Evolutionary conservation across 169 alveolate genomes (phyloP), one percentile per base, ranked within the genome.

Genomic region (Eimeria maxima): DNA sequence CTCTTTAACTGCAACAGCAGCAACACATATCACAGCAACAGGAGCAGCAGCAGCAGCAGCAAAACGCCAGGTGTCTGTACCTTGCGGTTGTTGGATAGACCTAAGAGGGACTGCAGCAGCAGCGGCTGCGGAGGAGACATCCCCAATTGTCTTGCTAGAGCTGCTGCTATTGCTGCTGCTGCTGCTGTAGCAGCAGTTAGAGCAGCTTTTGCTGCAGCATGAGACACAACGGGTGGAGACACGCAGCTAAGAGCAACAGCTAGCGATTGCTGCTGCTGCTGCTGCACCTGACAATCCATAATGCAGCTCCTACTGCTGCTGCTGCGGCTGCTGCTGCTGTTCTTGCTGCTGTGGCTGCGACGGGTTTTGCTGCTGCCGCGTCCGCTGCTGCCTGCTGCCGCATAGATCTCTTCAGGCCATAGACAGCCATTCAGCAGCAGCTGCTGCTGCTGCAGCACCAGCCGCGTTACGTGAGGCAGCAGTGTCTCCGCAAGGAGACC

Each of bases 401-500:
- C 18, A 11, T 5, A 50, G 57, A 11, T 11, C 18, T 50, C 57
- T 50, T 50, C 57, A 50, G 57, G 57, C 57, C 57, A 50, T 5
- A 50, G 57, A 50, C 57, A 50, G 57, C 57, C 67, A 81, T 50
- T 5, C 57, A 50, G 57, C 57, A 50, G 73, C 90, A 81, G 71
- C 90, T 11, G 67, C 90, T 81, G 90, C 55, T 81, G 90, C 67
- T 53, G 67, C 73, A 81, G 22, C 90, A 81, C 90, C 42, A 81
- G 73, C 50, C n/a, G 67, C 67, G 50, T 50, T 22, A 81, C 73
- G 29, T 81, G 90, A 45, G 90, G 90, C 90, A 81, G 45, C 33
- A 81, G 71, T 20, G 90, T 81, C 90, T 81, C 90, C 22, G 90
- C 38, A 18, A 81, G 71, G n/a, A 81, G 90, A n/a, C 90, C 90